These are phyloP conservation scores for Podila epicladia DNA, from an alignment of 192 early-diverging fungal species.

Conservation along the genomic window DNA sequence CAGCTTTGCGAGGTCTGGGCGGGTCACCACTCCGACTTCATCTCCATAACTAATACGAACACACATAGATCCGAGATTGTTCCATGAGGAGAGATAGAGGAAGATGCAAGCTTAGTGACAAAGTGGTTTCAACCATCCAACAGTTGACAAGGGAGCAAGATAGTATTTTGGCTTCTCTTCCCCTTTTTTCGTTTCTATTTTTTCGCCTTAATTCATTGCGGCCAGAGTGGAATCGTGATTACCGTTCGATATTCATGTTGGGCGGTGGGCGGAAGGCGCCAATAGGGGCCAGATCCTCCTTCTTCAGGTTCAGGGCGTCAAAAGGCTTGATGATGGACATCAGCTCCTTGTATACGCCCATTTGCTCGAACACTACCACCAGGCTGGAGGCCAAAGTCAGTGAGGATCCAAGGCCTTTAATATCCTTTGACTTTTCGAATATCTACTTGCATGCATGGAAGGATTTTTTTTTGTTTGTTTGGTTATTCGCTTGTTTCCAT, in stretches of 20 bases:
- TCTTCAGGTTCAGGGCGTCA: constrained; percentile 15
- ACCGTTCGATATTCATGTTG: too few relatives aligned
- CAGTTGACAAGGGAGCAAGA: too few relatives aligned
- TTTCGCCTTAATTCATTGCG: not conserved
- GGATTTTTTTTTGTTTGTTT: too few relatives aligned
- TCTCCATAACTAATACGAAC: constrained; percentile 11
- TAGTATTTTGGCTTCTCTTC: too few relatives aligned
- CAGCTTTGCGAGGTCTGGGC: constrained; percentile 10
- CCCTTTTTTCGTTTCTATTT: constrained; percentile 1
- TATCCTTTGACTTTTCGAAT: constrained; percentile 28
- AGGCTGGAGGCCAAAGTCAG: constrained; percentile 8
- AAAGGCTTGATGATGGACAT: constrained; percentile 17
- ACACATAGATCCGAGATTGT: too few relatives aligned
- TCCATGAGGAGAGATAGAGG: too few relatives aligned
- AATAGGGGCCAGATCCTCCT: constrained; percentile 15
- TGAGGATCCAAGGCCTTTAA: constrained; percentile 19
- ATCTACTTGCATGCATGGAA: constrained; percentile 4
- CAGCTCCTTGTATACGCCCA: constrained; percentile 23
- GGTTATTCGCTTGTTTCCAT: too few relatives aligned
- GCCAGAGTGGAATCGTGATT: not conserved
- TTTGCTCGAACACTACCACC: constrained; percentile 23
- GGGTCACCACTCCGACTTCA: constrained; percentile 7
- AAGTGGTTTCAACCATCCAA: not conserved
- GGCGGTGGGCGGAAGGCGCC: not conserved
- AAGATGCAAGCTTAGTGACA: not conserved